phyloP scores from a whole-genome alignment of 257 asterid species.

The Lavandula angustifolia region DNA sequence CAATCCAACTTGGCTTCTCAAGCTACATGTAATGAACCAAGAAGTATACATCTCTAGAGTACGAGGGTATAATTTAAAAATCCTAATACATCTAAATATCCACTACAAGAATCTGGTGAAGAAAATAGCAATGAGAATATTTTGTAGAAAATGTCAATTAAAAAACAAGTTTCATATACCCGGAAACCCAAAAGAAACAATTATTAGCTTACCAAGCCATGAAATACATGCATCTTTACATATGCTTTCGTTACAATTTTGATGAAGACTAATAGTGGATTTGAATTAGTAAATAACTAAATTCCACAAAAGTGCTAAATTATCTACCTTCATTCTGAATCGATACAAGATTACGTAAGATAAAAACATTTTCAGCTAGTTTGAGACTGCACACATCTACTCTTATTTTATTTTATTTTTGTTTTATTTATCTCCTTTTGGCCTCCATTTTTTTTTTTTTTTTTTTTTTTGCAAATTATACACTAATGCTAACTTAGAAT shows the following conservation, averaged over 20 bases:
- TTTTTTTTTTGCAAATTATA: no score
- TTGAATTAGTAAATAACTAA: no score
- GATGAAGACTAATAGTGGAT: background rate
- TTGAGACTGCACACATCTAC: no score
- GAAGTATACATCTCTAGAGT: background rate
- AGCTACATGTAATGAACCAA: no score
- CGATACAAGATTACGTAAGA: background rate
- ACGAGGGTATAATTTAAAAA: background rate
- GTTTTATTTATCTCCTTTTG: no score
- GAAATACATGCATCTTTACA: background rate
- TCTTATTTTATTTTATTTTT: no score
- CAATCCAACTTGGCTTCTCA: no score
- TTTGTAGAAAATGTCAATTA: background rate
- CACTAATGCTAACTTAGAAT: no score
- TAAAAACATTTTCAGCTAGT: background rate
- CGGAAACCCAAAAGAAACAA: background rate
- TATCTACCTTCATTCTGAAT: constrained; percentile 5
- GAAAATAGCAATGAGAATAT: background rate
- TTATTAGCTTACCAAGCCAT: background rate
- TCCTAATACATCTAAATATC: background rate
- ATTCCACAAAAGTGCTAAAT: background rate
- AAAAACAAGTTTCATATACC: background rate
- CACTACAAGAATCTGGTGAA: constrained; percentile 1
- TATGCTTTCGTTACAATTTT: background rate
- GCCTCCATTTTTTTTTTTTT: no score